These are phyloP conservation scores for Wickerhamiella nectarea DNA, from an alignment of 805 yeast genomes.

Conservation along the genomic window DNA sequence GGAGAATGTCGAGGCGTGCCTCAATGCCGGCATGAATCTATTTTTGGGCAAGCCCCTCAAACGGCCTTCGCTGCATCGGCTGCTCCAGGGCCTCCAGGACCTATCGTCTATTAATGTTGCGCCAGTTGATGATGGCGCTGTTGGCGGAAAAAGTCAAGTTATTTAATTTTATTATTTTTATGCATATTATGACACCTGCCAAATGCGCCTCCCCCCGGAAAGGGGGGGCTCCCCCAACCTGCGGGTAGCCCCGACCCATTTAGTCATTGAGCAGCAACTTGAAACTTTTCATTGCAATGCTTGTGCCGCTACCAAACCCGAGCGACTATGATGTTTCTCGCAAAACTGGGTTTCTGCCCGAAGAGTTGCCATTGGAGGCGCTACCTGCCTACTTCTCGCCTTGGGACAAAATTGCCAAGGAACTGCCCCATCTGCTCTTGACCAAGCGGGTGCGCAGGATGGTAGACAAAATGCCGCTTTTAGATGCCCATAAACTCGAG, in stretches of 20 bases:
- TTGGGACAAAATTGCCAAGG: slow-evolving; percentile 61
- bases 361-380: slow-evolving; percentile 42
- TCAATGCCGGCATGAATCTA: slow-evolving; percentile 85
- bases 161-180: no score
- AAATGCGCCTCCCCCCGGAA: no score
- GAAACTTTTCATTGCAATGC: slow-evolving; percentile 14
- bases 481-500: slow-evolving; percentile 35
- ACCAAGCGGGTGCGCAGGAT: slow-evolving; percentile 45
- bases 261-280: background rate
- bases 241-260: no score
- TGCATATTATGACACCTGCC: no score
- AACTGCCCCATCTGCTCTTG: slow-evolving; percentile 60
- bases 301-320: slow-evolving; percentile 34
- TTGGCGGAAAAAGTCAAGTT: no score
- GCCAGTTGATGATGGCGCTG: no score
- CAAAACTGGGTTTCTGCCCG: slow-evolving; percentile 68
- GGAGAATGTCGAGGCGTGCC: slow-evolving; percentile 71
- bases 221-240: no score
- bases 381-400: slow-evolving; percentile 55
- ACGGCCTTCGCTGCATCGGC: slow-evolving; percentile 21
- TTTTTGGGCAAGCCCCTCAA: slow-evolving; percentile 67
- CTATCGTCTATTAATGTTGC: background rate
- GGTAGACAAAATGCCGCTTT: slow-evolving; percentile 52
- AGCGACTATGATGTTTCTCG: slow-evolving; percentile 59
- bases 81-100: slow-evolving; percentile 15